phyloP scores from a whole-genome alignment of 139 green algal genomes.

The Chlorella sp. region DNA sequence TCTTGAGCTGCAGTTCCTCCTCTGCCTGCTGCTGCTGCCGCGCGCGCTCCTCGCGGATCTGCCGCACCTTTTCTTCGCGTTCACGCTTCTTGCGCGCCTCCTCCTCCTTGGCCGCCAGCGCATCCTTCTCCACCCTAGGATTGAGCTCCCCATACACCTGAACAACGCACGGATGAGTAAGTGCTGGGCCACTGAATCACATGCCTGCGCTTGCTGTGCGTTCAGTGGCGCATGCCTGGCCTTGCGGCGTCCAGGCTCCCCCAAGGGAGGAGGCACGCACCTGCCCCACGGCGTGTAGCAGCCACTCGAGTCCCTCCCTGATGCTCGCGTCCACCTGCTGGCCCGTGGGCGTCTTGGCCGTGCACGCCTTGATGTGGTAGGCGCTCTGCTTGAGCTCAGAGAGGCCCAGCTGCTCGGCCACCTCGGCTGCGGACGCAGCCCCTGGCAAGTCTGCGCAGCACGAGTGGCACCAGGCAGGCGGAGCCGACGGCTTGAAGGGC shows the following conservation, averaged over 20 bases:
- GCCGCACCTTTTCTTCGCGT: constrained; percentile 26
- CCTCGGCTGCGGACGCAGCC: constrained; percentile 13
- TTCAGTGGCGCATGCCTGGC: no score
- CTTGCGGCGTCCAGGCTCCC: no score
- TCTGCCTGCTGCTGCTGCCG: constrained; percentile 2
- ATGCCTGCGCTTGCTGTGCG: no score
- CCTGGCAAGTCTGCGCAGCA: constrained; percentile 13
- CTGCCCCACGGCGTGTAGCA: constrained; percentile 8
- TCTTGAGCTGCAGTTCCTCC: neutral
- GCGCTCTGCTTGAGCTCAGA: constrained; percentile 11
- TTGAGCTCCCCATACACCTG: constrained; percentile 14
- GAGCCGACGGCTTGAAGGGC: no score
- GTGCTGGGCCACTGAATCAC: no score
- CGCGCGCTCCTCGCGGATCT: constrained; percentile 31
- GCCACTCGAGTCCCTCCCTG: constrained; percentile 25
- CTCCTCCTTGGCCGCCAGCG: constrained; percentile 18
- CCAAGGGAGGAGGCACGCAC: no score
- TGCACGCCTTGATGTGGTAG: constrained; percentile 40
- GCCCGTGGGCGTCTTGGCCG: constrained; percentile 6
- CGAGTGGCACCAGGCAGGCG: no score
- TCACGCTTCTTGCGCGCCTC: constrained; percentile 35
- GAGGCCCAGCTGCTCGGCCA: constrained; percentile 26
- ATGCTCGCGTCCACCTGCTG: constrained; percentile 15
- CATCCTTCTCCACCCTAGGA: constrained; percentile 15
- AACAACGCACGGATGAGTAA: no score